Base-by-base conservation (phyloP, 345 rosid species). In the Mallotus nudiflorus region DNA sequence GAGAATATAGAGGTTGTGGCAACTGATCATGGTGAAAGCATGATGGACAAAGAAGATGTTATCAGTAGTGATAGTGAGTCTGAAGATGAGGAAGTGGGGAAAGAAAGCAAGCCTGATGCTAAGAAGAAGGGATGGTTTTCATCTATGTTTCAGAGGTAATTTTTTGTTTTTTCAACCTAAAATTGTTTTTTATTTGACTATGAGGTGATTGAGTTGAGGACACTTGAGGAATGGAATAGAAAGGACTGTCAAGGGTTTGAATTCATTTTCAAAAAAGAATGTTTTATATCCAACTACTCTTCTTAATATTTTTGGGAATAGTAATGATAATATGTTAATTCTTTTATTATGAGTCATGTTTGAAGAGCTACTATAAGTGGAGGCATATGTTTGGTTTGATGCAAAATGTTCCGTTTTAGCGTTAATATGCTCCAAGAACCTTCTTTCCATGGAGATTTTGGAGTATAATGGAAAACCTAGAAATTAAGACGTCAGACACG, bases 111-210 rank as follows among this genome's bases (percentile, higher is more conserved):
- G 82, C 85, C 85, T 56, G 91, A 89, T 71, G 79, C 86, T 57
- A 89, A 89, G 89, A 89, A 85, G 77, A 95, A 84, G 69, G 97
- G 99, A 6, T 95, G 98, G 99, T 92, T 95, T 81, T 89, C 98
- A 72, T 88, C 97, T 0, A 88, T 95, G 86, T 90, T 95, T 85
- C 98, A 92, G 85, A 95, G 96, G 98, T 93, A 80, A 58, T 46
- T 63, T 68, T 13, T 25, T 44, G 50, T 37, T 11, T 57, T 16
- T 70, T 42, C 11, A 42, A 42, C 11, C 11, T 42, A 42, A 42
- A 42, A 22, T 51, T 51, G 25, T 22, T n/a, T 51, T 9, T n/a
- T 51, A 9, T n/a, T 19, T 51, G 55, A 51, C 20, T 7, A 51
- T 51, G 20, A 57, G n/a, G 33, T 31, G 59, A 54, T 11, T 25